Evolutionary conservation across 768 basidiomycete genomes (phyloP).

Genomic region (Steccherinum ochraceum): DNA sequence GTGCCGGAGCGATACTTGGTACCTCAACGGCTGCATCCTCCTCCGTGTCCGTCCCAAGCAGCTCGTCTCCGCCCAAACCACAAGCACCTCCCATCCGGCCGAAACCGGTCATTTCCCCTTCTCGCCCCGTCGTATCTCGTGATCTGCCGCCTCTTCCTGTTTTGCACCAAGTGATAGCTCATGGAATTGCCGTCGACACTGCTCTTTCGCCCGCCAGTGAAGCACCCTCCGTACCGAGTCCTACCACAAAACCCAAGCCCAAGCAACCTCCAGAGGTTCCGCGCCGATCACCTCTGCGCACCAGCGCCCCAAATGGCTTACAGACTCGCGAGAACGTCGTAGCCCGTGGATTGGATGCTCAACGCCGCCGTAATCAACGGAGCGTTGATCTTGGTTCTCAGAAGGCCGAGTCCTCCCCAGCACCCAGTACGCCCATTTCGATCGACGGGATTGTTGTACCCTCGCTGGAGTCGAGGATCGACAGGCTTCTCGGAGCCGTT

Average conservation of each 20-base stretch:
- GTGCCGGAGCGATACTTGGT: not conserved
- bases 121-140: not conserved
- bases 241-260: not conserved
- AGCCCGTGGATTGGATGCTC: slow-evolving; percentile 1
- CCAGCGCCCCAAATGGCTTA: slow-evolving; percentile 1
- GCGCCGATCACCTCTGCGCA: not conserved
- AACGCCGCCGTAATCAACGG: not conserved
- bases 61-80: not conserved
- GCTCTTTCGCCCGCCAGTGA: not conserved
- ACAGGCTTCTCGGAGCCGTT: not conserved
- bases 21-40: not conserved
- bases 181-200: not conserved
- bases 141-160: not conserved
- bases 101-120: not conserved
- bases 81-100: not conserved
- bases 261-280: not conserved
- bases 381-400: not conserved
- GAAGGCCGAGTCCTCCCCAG: not conserved
- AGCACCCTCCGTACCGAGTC: not conserved
- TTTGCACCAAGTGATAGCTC: not conserved
- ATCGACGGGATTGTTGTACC: not conserved
- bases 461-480: slow-evolving; percentile 2
- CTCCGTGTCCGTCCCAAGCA: not conserved
- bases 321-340: not conserved
- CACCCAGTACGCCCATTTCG: not conserved